Evolutionary conservation across 2,329 filamentous ascomycete genomes (phyloP).

Genomic region (Stemphylium lycopersici): DNA sequence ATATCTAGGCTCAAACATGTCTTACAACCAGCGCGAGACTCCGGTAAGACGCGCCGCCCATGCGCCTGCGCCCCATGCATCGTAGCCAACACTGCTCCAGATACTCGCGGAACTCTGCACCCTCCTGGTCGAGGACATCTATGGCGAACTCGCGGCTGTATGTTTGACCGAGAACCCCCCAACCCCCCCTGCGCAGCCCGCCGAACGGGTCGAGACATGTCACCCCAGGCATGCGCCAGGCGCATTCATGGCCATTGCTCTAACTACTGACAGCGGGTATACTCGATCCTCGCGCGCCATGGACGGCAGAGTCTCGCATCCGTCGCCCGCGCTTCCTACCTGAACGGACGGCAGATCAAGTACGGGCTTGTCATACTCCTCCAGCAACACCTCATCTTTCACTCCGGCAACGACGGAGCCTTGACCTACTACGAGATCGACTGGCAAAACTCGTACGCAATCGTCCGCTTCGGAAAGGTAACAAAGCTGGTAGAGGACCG

Average conservation of each 20-base stretch:
- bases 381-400: constrained; percentile 85
- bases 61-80: constrained; percentile 32
- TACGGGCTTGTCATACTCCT: constrained; percentile 83
- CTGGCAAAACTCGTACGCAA: constrained; percentile 76
- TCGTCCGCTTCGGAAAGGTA: constrained; percentile 82
- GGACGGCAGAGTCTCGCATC: constrained; percentile 76
- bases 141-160: constrained; percentile 92
- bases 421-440: constrained; percentile 85
- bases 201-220: background rate
- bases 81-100: constrained; percentile 62
- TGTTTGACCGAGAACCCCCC: constrained; percentile 4
- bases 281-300: constrained; percentile 75
- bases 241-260: constrained; percentile 11
- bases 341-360: constrained; percentile 76
- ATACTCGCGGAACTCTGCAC: constrained; percentile 84
- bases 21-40: constrained; percentile 46
- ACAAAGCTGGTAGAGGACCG: constrained; percentile 74
- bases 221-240: constrained; percentile 10
- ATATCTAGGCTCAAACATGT: constrained; percentile 45
- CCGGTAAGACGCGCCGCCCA: constrained; percentile 36
- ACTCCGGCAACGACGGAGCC: constrained; percentile 68
- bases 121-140: constrained; percentile 85
- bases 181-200: background rate
- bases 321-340: constrained; percentile 72
- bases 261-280: constrained; percentile 71